Evolutionary conservation across 805 yeast species (phyloP), one percentile per base, ranked within the genome.

Genomic region (Crinitomyces ghanaensis): DNA sequence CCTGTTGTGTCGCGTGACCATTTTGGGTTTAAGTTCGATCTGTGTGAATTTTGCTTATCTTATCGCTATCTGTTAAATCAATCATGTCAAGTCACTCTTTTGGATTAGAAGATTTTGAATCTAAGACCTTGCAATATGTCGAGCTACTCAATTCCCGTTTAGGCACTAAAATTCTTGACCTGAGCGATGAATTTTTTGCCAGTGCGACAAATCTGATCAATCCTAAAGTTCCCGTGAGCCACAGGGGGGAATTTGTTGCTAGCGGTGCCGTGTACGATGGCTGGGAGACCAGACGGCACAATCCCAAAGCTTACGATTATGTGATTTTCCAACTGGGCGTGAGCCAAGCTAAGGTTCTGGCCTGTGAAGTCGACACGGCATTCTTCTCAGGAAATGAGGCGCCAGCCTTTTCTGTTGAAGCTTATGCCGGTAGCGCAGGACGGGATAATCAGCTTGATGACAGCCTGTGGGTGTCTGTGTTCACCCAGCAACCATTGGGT

Each of bases 211-310:
- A 88, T 59, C 66, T 88, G 48, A 75, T 85, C 54, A 76, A 81
- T 51, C 86, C 95, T 24, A 68, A 66, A 29, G 68, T 77, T 3
- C 94, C 96, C 2, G 70, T 83, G 37, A 65, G 93, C 50, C 93
- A 84, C 47, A 77, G 80, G 7, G 78, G 85, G 19, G 67, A 70
- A 47, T 86, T 84, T 56, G 72, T 77, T 2, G 79, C 70, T 39
- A 71, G 86, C 3, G 97, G 97, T 33, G 95, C 95, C 3, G 88
- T 96, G 95, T 88, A 83, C 53, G 98, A 88, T 46, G 98, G 98
- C 15, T 88, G 97, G 97, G 97, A 88, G 58, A 88, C 97, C 8
- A 69, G 96, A 54, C 70, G 98, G 59, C 98, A 88, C 64, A 88
- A 88, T 56, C 60, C 72, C 1, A 81, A 65, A 35, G 83, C 73